phyloP scores from a whole-genome alignment of 139 green algal species.

The Bryopsis sp. region DNA sequence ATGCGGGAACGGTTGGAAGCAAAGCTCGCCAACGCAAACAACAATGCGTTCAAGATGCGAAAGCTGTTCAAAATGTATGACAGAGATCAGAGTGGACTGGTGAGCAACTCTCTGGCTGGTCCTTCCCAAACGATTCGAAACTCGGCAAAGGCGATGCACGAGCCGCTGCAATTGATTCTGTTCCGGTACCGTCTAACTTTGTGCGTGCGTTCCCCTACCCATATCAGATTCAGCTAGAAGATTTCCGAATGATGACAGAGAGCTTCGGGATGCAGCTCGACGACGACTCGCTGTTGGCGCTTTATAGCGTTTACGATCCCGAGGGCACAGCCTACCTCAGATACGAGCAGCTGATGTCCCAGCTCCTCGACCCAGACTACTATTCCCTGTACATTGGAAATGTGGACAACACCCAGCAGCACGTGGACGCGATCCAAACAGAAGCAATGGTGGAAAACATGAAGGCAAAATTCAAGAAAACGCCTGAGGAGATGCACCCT shows the following conservation, averaged over 20 bases:
- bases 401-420: conserved; percentile 34
- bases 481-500: background rate
- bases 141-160: too few species aligned
- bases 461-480: conserved; percentile 11
- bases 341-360: conserved; percentile 49
- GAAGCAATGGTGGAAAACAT: conserved; percentile 20
- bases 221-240: conserved; percentile 56
- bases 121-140: too few species aligned
- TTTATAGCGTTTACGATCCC: conserved; percentile 49
- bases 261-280: conserved; percentile 80
- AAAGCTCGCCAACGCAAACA: conserved; percentile 62
- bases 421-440: conserved; percentile 25
- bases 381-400: conserved; percentile 48
- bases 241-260: conserved; percentile 68
- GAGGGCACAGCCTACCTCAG: conserved; percentile 44
- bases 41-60: conserved; percentile 72
- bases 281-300: conserved; percentile 67
- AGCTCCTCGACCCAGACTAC: conserved; percentile 42
- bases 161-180: too few species aligned
- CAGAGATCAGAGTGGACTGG: conserved; percentile 36
- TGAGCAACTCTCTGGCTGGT: conserved; percentile 26
- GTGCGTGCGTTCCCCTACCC: too few species aligned
- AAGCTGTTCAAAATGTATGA: conserved; percentile 75
- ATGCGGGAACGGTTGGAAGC: conserved; percentile 69
- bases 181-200: too few species aligned